A percentile compares a stretch with the other conserved stretches of the same genome.
Conservation (phyloP, 495 filamentous ascomycete species). For the Penicillium pulvis region DNA sequence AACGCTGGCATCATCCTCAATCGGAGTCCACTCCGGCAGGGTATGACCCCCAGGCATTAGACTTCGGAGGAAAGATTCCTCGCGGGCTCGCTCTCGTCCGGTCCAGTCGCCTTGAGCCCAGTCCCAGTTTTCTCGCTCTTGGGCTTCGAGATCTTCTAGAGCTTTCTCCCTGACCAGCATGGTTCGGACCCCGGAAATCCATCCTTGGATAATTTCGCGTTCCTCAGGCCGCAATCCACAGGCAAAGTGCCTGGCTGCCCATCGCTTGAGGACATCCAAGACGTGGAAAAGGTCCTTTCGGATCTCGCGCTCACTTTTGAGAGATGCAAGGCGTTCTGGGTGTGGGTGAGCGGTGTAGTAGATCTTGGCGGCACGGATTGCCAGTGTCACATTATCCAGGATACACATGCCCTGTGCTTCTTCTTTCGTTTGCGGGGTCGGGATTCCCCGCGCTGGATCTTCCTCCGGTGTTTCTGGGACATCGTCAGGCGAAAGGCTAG, state of each 20-base stretch:
- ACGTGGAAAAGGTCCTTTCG: slow-evolving; percentile 79
- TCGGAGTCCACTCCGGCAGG: slow-evolving; percentile 71
- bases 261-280: slow-evolving; percentile 85
- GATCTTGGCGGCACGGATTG: slow-evolving; percentile 89
- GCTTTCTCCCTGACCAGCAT: slow-evolving; percentile 75
- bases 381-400: slow-evolving; percentile 87
- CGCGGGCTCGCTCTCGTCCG: slow-evolving; percentile 73
- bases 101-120: slow-evolving; percentile 83
- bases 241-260: slow-evolving; percentile 86
- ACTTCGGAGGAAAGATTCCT: slow-evolving; percentile 77
- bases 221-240: slow-evolving; percentile 79
- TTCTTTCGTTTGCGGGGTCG: slow-evolving; percentile 63
- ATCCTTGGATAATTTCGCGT: slow-evolving; percentile 65
- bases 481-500: slow-evolving; percentile 39
- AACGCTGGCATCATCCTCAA: slow-evolving; percentile 41
- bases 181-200: slow-evolving; percentile 74
- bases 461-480: slow-evolving; percentile 32
- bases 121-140: slow-evolving; percentile 70
- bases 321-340: slow-evolving; percentile 77
- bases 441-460: slow-evolving; percentile 32
- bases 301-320: slow-evolving; percentile 81
- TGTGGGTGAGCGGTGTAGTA: slow-evolving; percentile 90
- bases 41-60: slow-evolving; percentile 50
- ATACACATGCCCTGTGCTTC: slow-evolving; percentile 91
- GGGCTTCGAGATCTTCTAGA: slow-evolving; percentile 70